Conservation (phyloP, 2,329 filamentous ascomycete genomes). For the Huntiella decipiens region DNA sequence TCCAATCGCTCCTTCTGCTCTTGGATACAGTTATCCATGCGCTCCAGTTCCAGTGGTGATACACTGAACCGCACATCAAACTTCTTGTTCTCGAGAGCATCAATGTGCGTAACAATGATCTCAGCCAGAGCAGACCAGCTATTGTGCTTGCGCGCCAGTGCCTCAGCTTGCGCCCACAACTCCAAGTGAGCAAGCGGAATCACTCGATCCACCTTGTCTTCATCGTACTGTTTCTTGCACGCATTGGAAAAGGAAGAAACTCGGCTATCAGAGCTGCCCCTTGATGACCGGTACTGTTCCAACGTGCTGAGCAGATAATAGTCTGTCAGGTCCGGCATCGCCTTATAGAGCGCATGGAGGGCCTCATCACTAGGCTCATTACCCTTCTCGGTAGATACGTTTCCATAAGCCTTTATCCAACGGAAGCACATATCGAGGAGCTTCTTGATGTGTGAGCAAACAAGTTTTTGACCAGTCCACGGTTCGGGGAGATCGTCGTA, state of each 20-base stretch:
- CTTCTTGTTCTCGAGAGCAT: constrained; percentile 18
- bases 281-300: constrained; percentile 33
- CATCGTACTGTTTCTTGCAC: constrained; percentile 28
- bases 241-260: constrained; percentile 24
- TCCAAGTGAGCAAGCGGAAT: constrained; percentile 33
- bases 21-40: constrained; percentile 20
- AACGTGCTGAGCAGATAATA: constrained; percentile 34
- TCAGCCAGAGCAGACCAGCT: constrained; percentile 36
- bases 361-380: too few relatives aligned
- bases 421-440: constrained; percentile 37
- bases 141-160: constrained; percentile 37
- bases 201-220: constrained; percentile 32
- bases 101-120: constrained; percentile 34
- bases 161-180: constrained; percentile 38
- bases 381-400: not conserved
- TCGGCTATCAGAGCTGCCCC: constrained; percentile 25
- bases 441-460: constrained; percentile 42
- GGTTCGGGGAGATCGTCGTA: constrained; percentile 57
- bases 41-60: constrained; percentile 16
- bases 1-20: constrained; percentile 27
- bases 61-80: constrained; percentile 15
- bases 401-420: constrained; percentile 32
- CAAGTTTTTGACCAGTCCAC: constrained; percentile 59
- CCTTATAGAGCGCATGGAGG: not conserved
- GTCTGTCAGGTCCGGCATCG: constrained; percentile 31